Evolutionary conservation across 148 eudicot species (phyloP).

Genomic region (Diospyros lotus): DNA sequence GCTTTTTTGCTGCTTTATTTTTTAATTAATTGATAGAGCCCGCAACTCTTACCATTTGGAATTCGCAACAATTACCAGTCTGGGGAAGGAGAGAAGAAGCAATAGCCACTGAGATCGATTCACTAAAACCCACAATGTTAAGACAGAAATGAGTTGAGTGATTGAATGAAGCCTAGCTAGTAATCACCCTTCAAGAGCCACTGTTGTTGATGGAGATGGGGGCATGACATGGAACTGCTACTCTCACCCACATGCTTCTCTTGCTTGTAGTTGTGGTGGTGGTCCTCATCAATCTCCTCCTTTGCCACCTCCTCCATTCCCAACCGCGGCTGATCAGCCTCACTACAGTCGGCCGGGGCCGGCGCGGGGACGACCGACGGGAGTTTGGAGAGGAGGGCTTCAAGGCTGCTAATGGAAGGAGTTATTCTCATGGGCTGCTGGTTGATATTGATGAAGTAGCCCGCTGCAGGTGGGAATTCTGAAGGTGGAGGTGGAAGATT

Average conservation of each 20-base stretch:
- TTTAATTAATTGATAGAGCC: too few species aligned
- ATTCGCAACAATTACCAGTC: too few species aligned
- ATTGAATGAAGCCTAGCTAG: too few species aligned
- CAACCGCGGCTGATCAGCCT: constrained; percentile 28
- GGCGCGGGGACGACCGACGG: constrained; percentile 69
- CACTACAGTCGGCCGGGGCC: constrained; percentile 17
- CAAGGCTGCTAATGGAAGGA: constrained; percentile 96
- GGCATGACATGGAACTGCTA: constrained; percentile 49
- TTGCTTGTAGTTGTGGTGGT: constrained; percentile 9
- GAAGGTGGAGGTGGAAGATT: too few species aligned
- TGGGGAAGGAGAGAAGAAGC: too few species aligned
- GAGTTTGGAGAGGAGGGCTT: constrained; percentile 83
- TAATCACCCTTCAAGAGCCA: too few species aligned
- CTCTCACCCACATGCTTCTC: constrained; percentile 41
- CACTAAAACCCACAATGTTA: too few species aligned
- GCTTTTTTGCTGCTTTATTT: too few species aligned
- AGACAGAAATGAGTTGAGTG: too few species aligned
- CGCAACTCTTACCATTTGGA: too few species aligned
- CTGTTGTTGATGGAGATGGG: constrained; percentile 20
- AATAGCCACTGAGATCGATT: too few species aligned
- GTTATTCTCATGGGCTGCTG: constrained; percentile 55
- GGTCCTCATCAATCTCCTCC: constrained; percentile 40
- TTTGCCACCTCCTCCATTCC: constrained; percentile 44
- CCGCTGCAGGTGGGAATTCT: constrained; percentile 18
- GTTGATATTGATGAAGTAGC: constrained; percentile 28